Conservation (phyloP, 2,329 filamentous ascomycete species). For the Fusarium denticulatum region DNA sequence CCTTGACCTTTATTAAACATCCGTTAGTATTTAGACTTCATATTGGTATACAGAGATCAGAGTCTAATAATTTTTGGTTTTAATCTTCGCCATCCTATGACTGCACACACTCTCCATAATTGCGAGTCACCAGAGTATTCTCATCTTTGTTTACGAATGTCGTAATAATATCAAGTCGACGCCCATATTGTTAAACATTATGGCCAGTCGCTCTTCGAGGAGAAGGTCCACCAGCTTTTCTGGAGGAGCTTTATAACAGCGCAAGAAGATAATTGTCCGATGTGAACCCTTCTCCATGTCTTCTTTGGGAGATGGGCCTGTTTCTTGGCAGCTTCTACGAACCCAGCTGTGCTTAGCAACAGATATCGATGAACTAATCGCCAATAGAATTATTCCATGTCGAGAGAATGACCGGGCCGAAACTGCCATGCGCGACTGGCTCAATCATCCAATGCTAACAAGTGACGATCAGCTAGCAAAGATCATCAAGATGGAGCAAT, state of each 20-base stretch:
- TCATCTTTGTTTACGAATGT: too few species aligned
- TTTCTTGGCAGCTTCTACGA: not conserved
- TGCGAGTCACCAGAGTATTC: too few species aligned
- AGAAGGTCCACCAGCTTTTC: not conserved
- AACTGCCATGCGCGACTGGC: not conserved
- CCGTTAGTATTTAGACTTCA: too few species aligned
- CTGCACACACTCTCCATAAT: not conserved
- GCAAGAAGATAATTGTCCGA: not conserved
- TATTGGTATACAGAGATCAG: too few species aligned
- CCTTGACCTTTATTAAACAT: not conserved
- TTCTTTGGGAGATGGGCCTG: accelerated
- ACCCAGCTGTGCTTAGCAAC: not conserved
- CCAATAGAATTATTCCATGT: accelerated
- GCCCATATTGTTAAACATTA: not conserved
- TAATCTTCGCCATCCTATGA: not conserved
- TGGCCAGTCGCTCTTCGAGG: not conserved
- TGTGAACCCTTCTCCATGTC: accelerated
- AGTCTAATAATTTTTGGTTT: too few species aligned
- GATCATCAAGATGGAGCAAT: accelerated
- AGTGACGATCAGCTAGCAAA: not conserved
- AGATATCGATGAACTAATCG: not conserved
- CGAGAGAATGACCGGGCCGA: accelerated
- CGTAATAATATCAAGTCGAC: not conserved
- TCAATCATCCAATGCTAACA: not conserved
- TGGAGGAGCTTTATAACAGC: accelerated